Evolutionary conservation across 345 rosid genomes (phyloP), one percentile per base, ranked within the genome.

Genomic region (Euphorbia pulcherrima): DNA sequence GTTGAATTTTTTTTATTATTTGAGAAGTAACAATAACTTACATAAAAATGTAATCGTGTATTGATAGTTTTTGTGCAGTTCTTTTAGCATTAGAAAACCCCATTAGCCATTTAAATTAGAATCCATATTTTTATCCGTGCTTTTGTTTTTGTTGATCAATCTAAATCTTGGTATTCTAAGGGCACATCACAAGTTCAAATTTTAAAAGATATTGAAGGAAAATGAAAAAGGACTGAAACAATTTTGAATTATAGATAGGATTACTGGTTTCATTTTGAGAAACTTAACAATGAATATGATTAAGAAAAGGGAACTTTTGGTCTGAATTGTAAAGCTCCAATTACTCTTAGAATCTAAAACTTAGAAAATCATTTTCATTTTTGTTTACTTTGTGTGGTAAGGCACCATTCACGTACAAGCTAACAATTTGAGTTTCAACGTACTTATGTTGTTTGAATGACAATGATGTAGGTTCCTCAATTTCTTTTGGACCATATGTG

Each of bases 401-500:
- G 29, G 37, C 47, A 73, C 28, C 11, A 12, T 20, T 64, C 53
- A 27, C 35, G 29, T 30, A 29, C 27, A 50, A 46, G 35, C 28
- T 29, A 14, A 46, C 26, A 17, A 47, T 33, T 4, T 27, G 8
- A 16, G 14, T 23, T 66, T 11, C 2, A 4, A 29, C 8, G 52
- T 21, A 41, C 56, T 46, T 30, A 6, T 17, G 26, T 29, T 23
- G 4, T 24, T 4, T 13, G 55, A 1, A 66, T 67, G 14, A 65
- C 54, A 56, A 50, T 79, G 51, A 72, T 80, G 47, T 77, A 93
- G 96, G 96, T 90, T 29, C 98, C 97, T 35, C 98, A 90, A 80
- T 93, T 71, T 85, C 77, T 93, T 68, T 78, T 93, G 82, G 96
- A 93, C 60, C 65, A 84, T 69, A 82, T 84, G 86, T 88, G 97